Evolutionary conservation across 2,329 filamentous ascomycete species (phyloP), one percentile per base, ranked within the genome.

Genomic region (Xylariaceae sp.): DNA sequence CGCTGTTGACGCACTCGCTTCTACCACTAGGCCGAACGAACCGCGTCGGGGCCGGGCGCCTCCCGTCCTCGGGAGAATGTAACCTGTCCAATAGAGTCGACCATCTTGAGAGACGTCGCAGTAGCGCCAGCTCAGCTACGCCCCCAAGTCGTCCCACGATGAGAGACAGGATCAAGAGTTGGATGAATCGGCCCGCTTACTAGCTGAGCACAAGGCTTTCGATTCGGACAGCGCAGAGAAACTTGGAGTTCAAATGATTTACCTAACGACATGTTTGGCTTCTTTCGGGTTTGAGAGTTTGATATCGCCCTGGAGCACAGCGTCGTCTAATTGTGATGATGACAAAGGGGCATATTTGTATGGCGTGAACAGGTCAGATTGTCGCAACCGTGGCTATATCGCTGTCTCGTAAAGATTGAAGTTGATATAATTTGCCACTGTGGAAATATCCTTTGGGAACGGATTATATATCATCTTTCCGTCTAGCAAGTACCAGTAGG

Each of bases 121-220:
- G 65, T 22, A 68, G 65, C 53, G 34, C 56, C 12, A 30, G 49
- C 32, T 64, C 63, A 37, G 50, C 49, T 29, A 52, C 13, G 5
- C 29, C 53, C 6, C 18, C 32, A 22, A 60, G 56, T 18, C 56
- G 49, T 29, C 54, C 39, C 5, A 58, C 55, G 8, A 62, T 68
- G 54, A 61, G 55, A 41, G 64, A 68, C 8, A 65, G 55, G 58
- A 61, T 68, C 32, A 62, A 50, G 45, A 55, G 63, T 30, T 53
- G 63, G 62, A 60, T 67, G 61, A 68, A 68, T 39, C 54, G 65
- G 21, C 66, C 66, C 32, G 66, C 66, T 34, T 67, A 62, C 52
- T 68, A 54, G 49, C 15, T 5, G 30, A n/a, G 15, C 13, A 50
- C 32, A 22, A 29, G n/a, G 26, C 19, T 22, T 15, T 29, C 32